Percentiles rank a stretch among this genome's conserved stretches.
Evolutionary conservation across 495 filamentous ascomycete genomes (phyloP).

Genomic region (Penicillium macrosclerotiorum): DNA sequence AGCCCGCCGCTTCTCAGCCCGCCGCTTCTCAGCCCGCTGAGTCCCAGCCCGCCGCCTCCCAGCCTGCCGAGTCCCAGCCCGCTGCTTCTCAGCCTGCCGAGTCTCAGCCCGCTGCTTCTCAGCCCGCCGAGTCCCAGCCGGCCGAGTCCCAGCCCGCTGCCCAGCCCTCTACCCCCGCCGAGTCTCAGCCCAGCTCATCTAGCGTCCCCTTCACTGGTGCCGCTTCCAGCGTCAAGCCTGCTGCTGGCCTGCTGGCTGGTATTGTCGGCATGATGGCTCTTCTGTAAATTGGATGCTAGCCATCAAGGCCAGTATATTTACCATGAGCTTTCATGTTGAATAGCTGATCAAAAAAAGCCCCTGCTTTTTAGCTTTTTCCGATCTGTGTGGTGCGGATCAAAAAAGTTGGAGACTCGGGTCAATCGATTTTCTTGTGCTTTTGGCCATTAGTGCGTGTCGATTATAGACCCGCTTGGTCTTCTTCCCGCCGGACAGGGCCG

Average conservation of each 20-base stretch:
- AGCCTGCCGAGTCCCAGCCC: conserved; percentile 7
- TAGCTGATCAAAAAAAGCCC: neutral
- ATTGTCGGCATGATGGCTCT: conserved; percentile 40
- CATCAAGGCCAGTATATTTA: neutral
- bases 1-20: conserved; percentile 4
- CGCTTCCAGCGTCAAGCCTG: conserved; percentile 34
- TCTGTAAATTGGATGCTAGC: conserved; percentile 30
- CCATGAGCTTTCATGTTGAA: neutral
- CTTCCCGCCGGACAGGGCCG: conserved; percentile 3
- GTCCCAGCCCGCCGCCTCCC: conserved; percentile 9
- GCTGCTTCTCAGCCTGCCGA: conserved; percentile 7
- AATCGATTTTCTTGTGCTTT: conserved; percentile 7
- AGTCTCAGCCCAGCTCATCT: conserved; percentile 5
- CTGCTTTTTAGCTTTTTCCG: conserved; percentile 5
- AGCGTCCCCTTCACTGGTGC: conserved; percentile 31
- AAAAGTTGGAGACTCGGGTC: conserved; percentile 3
- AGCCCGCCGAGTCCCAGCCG: neutral
- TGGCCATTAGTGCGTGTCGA: conserved; percentile 9
- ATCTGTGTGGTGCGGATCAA: conserved; percentile 20
- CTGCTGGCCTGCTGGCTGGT: conserved; percentile 36
- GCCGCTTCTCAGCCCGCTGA: conserved; percentile 7
- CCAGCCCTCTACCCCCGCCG: conserved; percentile 4
- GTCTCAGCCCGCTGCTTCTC: neutral
- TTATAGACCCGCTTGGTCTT: conserved; percentile 15
- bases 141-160: conserved; percentile 2